Evolutionary conservation across 192 early-diverging fungal species (phyloP).

Genomic region (Chytriomyces confervae): DNA sequence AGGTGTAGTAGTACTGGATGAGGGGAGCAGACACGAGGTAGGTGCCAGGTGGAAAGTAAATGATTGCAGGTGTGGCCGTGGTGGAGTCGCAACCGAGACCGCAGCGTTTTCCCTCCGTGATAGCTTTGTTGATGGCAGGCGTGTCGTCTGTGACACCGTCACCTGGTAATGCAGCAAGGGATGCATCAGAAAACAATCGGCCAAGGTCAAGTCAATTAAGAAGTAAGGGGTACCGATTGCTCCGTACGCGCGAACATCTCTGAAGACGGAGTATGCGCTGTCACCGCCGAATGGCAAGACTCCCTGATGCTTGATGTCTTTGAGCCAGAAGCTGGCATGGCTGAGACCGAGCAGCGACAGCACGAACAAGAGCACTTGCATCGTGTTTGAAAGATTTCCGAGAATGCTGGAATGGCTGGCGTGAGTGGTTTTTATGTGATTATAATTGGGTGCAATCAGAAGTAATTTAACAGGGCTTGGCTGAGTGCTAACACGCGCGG

Average conservation of each 20-base stretch:
- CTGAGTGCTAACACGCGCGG: no score
- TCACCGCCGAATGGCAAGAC: conserved; percentile 10
- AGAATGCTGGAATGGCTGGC: no score
- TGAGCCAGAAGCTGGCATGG: background rate
- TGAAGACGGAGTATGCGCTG: conserved; percentile 40
- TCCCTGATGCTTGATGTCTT: conserved; percentile 16
- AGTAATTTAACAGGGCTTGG: no score
- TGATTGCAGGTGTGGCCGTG: conserved; percentile 44
- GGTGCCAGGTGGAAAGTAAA: conserved; percentile 53
- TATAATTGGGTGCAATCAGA: no score
- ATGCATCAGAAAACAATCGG: background rate
- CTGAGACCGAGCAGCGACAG: no score
- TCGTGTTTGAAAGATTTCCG: no score
- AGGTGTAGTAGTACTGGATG: conserved; percentile 51
- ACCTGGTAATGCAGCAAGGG: conserved; percentile 15
- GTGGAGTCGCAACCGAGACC: conserved; percentile 47
- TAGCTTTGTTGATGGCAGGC: conserved; percentile 49
- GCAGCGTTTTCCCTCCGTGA: conserved; percentile 44
- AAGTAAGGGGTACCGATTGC: background rate
- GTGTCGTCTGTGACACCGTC: conserved; percentile 54
- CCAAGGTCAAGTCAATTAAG: no score
- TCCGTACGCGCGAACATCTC: conserved; percentile 13
- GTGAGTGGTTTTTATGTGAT: no score
- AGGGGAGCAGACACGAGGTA: conserved; percentile 43
- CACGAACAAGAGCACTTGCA: no score